A percentile compares a stretch with the other conserved stretches of the same genome.
Conservation (phyloP, 106 monocot genomes). For the Dioscorea dumetorum region DNA sequence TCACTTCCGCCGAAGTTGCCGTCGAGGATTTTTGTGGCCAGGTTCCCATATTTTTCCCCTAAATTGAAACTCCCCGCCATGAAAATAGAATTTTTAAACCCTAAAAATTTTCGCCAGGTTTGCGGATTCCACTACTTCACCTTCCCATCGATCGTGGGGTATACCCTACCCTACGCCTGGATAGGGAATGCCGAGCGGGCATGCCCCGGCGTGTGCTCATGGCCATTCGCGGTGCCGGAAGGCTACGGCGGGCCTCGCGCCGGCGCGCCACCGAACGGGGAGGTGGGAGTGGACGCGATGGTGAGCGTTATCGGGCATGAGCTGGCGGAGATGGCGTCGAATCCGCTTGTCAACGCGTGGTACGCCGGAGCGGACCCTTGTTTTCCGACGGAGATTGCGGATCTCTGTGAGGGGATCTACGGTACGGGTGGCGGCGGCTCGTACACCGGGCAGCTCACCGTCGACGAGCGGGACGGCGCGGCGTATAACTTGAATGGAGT, state of each 20-base stretch:
- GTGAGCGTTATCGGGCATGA: slow-evolving; percentile 90
- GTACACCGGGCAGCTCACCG: slow-evolving; percentile 73
- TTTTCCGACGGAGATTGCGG: slow-evolving; percentile 93
- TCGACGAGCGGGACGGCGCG: slow-evolving; percentile 47
- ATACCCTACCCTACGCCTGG: slow-evolving; percentile 98
- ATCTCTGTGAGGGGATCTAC: slow-evolving; percentile 93
- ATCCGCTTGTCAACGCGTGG: slow-evolving; percentile 96
- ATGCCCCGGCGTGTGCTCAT: slow-evolving; percentile 78
- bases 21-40: slow-evolving; percentile 81
- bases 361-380: slow-evolving; percentile 82
- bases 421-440: slow-evolving; percentile 90
- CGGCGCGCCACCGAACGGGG: slow-evolving; percentile 59
- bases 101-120: slow-evolving; percentile 43
- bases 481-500: slow-evolving; percentile 69
- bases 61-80: too few relatives aligned
- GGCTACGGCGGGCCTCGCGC: slow-evolving; percentile 20
- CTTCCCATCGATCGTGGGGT: slow-evolving; percentile 87
- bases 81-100: too few relatives aligned
- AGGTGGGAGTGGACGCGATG: slow-evolving; percentile 89
- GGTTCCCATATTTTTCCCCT: background rate
- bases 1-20: slow-evolving; percentile 64
- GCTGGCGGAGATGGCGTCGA: slow-evolving; percentile 85
- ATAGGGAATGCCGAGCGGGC: slow-evolving; percentile 67
- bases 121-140: slow-evolving; percentile 99
- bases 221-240: slow-evolving; percentile 66